Base-by-base conservation (phyloP, 2,329 filamentous ascomycete species). In the Exophiala bonariae region DNA sequence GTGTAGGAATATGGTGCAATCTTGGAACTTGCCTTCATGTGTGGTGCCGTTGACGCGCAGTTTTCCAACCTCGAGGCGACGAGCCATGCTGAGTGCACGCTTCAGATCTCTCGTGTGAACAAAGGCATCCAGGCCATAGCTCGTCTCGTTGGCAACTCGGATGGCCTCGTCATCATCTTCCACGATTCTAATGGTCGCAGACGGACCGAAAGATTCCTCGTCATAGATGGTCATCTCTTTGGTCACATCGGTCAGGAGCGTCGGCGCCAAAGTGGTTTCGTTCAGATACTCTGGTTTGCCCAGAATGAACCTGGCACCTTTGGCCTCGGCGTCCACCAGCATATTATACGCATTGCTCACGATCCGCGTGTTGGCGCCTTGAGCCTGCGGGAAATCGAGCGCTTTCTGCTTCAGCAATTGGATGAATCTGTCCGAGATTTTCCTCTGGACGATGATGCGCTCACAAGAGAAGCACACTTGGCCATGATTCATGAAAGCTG, bases 401-500 rank as follows among this genome's bases (percentile, higher is more conserved):
- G 46, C 39, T 5, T 26, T 36, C 3, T 38, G 4, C 67, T 42
- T 75, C 69, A 81, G 67, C 8, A 70, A 66, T 33, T 70, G 61
- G 30, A 69, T 72, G 65, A 86, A 85, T 19, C 73, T 64, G n/a
- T 72, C 68, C 45, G 72, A 69, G 44, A 85, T 68, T 20, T 67
- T 67, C 44, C 73, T 72, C 61, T 82, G 76, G 16, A 85, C 79
- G n/a, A 84, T 65, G 48, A 93, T 83, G 23, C 83, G 79, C 69
- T 95, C 89, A 0, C 88, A 92, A 17, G 79, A 79, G 87, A 95
- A 93, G 74, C 89, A 95, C 32, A 93, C 81, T 69, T 95, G 89
- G 0, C 89, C 89, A 2, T 75, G 62, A 66, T 73, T 44, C 22
- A 56, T 33, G 32, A 49, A 54, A 13, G 49, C 49, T 31, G 18